Base-by-base conservation (phyloP, 2,329 filamentous ascomycete species). In the Xylariomycetidae sp. region DNA sequence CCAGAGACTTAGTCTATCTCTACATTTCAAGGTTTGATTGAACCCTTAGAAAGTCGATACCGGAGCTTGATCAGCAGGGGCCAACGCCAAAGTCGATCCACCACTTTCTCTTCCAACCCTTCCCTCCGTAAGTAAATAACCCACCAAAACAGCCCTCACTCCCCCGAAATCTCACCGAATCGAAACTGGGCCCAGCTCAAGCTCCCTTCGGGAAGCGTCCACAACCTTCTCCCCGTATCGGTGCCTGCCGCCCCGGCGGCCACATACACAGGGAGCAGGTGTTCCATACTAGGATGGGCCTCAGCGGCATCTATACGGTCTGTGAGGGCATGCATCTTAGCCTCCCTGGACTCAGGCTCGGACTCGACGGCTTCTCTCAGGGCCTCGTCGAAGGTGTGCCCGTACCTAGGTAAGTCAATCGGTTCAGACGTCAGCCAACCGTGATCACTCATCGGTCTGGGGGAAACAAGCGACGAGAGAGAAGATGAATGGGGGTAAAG, bases 261-360 rank as follows among this genome's bases (percentile, higher is more conserved):
- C 36, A 82, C 62, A 51, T 78, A 63, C 14, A 82, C 65, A 0
- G 79, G 79, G 36, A 81, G 50, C 28, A 82, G 53, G 59, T 82
- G 78, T 27, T 82, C 78, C 43, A 79, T 72, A 3, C 61, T 68
- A n/a, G 79, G 79, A 62, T 83, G 78, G 8, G 78, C 77, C 49
- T 71, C 64, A 39, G 72, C 68, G 2, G 74, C 74, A 63, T 80
- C 75, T 2, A 47, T 46, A 34, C 72, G 63, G 40, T 61, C 61
- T 42, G 75, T 42, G 48, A 76, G 49, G 15, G 58, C 58, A 31
- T 56, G 57, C 59, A 76, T 61, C 7, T 58, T 62, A 47, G 53
- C 56, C 47, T 62, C 63, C 33, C 63, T 58, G 37, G 62, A 61
- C 25, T 54, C 62, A 16, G 64, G 58, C 36, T 59, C 49, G 45